Base-by-base conservation (phyloP, 2,329 filamentous ascomycete species). In the Allantophomopsis cytisporea region DNA sequence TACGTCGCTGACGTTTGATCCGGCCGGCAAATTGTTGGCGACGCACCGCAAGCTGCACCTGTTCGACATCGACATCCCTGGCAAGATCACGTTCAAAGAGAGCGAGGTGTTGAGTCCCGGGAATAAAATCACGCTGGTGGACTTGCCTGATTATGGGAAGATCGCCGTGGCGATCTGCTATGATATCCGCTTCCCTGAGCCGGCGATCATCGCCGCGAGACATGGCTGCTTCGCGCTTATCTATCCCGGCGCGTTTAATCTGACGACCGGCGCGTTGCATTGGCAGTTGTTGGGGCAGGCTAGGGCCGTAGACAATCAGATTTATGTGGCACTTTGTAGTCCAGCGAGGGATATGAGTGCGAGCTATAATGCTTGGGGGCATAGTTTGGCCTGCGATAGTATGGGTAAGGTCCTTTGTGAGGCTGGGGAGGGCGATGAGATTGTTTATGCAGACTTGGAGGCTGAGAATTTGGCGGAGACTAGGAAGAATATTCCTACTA, bases 1-100 rank as follows among this genome's bases (percentile, higher is more conserved):
- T 64, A 96, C 91, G 3, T 81, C 76, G 20, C 66, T 98, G 36
- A 76, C 82, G 7, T 98, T 98, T 60, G 74, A 69, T 0, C 88
- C 87, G 0, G 63, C 69, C 8, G 91, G 91, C 4, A 58, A 69
- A n/a, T 68, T 95, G 37, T 69, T 98, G n/a, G 85, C 78, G 5
- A 84, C 79, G 2, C 88, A 96, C 60, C 76, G 91, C 51, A 98
- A 98, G 65, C 79, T 91, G 34, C 91, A 98, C 61, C 71, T 98
- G 34, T 98, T 98, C 60, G 91, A 96, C 62, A 98, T 98, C 52
- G 81, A 94, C 58, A 96, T 98, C 47, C 91, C 91, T 1, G 89
- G 87, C 45, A 88, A 88, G 64, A 94, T 98, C 59, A 80, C 65
- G 11, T 98, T 98, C 64, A 75, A 74, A 46, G 91, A 98, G 63